Evolutionary conservation across 192 early-diverging fungal genomes (phyloP).

Genomic region (Coemansia sp.): DNA sequence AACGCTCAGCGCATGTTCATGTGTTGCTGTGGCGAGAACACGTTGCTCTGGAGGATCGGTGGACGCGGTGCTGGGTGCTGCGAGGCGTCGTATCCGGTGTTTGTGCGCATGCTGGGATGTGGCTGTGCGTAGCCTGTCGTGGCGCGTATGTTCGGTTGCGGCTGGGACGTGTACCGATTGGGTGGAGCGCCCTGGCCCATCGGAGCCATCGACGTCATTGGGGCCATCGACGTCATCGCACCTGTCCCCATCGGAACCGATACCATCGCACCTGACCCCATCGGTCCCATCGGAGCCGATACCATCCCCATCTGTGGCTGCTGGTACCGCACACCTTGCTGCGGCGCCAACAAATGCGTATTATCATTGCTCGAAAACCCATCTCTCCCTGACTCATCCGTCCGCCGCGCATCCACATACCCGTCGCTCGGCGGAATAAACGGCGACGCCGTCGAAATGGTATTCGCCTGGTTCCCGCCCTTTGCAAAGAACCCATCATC

Average conservation of each 20-base stretch:
- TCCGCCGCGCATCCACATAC: slow-evolving; percentile 16
- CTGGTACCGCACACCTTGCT: slow-evolving; percentile 5
- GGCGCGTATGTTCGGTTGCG: background rate
- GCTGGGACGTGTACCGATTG: slow-evolving; percentile 1
- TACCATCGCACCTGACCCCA: too few species aligned
- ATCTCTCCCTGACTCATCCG: background rate
- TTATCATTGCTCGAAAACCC: slow-evolving; percentile 6
- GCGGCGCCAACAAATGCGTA: slow-evolving; percentile 18
- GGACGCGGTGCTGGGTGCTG: background rate
- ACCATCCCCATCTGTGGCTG: background rate
- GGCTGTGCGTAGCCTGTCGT: slow-evolving; percentile 2
- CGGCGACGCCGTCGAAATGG: slow-evolving; percentile 17
- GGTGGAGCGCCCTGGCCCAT: background rate
- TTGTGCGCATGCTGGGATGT: background rate
- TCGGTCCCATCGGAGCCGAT: too few species aligned
- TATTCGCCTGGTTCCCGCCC: slow-evolving; percentile 11
- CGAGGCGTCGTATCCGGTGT: background rate
- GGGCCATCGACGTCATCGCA: background rate
- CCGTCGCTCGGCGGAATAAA: slow-evolving; percentile 36
- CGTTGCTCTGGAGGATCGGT: background rate
- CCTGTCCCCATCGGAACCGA: too few species aligned
- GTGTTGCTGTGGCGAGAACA: slow-evolving; percentile 11
- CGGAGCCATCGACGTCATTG: background rate
- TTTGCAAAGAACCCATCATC: slow-evolving; percentile 40
- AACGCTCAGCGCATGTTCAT: background rate